Percentiles rank a stretch among this genome's conserved stretches.
These are phyloP conservation scores for Talaromyces islandicus DNA, from an alignment of 2,329 filamentous ascomycete species.

Conservation along the genomic window DNA sequence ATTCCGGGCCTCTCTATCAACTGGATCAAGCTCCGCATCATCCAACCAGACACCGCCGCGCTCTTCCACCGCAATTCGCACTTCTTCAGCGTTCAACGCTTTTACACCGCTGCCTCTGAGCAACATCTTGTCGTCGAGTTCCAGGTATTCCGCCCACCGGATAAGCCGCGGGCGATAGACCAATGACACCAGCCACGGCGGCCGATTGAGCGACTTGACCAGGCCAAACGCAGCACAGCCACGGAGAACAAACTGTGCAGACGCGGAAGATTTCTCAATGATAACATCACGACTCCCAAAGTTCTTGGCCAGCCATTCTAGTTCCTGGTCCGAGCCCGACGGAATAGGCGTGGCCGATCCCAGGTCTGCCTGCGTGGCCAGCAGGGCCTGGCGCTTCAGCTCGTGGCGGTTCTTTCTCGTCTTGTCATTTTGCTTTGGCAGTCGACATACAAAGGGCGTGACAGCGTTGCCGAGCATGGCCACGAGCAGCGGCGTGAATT, in stretches of 20 bases:
- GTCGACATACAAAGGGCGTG: slow-evolving; percentile 75
- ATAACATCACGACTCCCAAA: slow-evolving; percentile 18
- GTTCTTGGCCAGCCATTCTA: slow-evolving; percentile 24
- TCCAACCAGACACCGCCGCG: slow-evolving; percentile 45
- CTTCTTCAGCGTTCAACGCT: slow-evolving; percentile 57
- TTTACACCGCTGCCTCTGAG: slow-evolving; percentile 54
- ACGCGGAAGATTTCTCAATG: slow-evolving; percentile 1
- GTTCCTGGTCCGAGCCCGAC: slow-evolving; percentile 17
- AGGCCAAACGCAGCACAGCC: slow-evolving; percentile 31
- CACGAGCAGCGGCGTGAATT: slow-evolving; percentile 78
- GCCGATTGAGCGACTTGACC: slow-evolving; percentile 31
- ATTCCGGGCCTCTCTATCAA: slow-evolving; percentile 22
- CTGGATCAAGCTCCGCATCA: slow-evolving; percentile 10
- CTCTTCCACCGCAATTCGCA: slow-evolving; percentile 65
- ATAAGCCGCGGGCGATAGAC: slow-evolving; percentile 51
- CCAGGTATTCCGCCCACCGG: slow-evolving; percentile 57
- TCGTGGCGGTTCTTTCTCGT: slow-evolving; percentile 50
- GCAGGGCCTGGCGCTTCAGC: slow-evolving; percentile 22
- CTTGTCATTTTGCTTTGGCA: slow-evolving; percentile 66
- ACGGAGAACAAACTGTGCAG: slow-evolving; percentile 20
- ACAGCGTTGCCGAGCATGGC: slow-evolving; percentile 60
- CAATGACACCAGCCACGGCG: slow-evolving; percentile 31
- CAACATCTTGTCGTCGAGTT: slow-evolving; percentile 66
- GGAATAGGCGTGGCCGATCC: slow-evolving; percentile 13
- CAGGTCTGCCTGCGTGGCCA: slow-evolving; percentile 15